Evolutionary conservation across 2,329 filamentous ascomycete genomes (phyloP).

Genomic region (Aspergillus tamarii): DNA sequence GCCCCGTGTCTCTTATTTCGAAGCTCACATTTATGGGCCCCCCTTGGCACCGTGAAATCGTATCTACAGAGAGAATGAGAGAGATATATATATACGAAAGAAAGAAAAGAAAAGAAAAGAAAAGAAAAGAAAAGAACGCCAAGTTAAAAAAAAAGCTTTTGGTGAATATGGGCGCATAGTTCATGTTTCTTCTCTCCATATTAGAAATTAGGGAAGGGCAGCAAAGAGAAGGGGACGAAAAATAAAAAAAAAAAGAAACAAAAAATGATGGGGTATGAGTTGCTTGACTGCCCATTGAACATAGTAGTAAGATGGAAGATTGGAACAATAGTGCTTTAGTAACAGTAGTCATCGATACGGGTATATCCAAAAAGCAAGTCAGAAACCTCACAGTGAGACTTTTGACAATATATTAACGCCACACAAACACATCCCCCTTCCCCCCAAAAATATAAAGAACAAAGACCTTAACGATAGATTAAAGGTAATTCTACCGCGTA

Average conservation of each 20-base stretch:
- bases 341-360: neutral
- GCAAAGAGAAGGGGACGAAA: neutral
- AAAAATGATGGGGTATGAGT: neutral
- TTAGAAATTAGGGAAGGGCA: neutral
- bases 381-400: neutral
- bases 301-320: neutral
- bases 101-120: neutral
- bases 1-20: neutral
- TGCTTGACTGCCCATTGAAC: neutral
- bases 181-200: neutral
- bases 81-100: neutral
- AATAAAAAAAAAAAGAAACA: neutral
- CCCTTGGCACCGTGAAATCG: neutral
- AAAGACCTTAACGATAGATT: conserved; percentile 14
- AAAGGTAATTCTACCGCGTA: conserved; percentile 17
- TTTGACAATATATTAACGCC: neutral
- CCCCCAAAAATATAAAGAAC: neutral
- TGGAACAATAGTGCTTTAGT: neutral
- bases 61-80: neutral
- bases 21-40: neutral
- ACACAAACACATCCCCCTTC: neutral
- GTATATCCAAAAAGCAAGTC: neutral
- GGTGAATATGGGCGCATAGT: neutral
- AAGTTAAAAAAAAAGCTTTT: neutral
- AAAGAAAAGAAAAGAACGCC: too few species aligned